phyloP scores from a whole-genome alignment of 31 red algal species.

The Bonnemaisonia californica region DNA sequence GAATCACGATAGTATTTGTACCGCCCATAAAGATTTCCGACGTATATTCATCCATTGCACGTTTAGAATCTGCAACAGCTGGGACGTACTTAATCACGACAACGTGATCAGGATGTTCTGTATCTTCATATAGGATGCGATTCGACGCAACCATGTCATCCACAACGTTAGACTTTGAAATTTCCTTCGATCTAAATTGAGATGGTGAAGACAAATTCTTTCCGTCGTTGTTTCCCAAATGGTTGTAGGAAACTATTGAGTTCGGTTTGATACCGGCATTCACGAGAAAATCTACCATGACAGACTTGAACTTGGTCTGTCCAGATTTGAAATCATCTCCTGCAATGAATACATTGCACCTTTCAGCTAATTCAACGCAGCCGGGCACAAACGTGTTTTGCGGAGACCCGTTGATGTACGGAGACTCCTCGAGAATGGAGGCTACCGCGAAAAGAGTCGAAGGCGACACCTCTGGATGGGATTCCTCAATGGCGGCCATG shows the following conservation, averaged over 20 bases:
- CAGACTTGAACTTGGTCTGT: conserved; percentile 95
- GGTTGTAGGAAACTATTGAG: conserved; percentile 94
- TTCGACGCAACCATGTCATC: conserved; percentile 98
- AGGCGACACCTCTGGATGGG: conserved; percentile 83
- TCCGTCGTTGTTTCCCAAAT: conserved; percentile 97
- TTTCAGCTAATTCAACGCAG: conserved; percentile 79
- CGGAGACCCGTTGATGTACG: conserved; percentile 93
- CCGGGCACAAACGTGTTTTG: conserved; percentile 98
- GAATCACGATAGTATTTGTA: conserved; percentile 86
- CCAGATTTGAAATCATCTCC: conserved; percentile 98
- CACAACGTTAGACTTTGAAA: conserved; percentile 92
- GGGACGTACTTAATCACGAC: conserved; percentile 99
- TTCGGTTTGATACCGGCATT: conserved; percentile 90
- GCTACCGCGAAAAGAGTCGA: conserved; percentile 93
- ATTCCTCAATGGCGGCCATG: conserved; percentile 66
- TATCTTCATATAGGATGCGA: conserved; percentile 79
- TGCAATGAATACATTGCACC: conserved; percentile 79
- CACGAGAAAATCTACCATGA: conserved; percentile 93
- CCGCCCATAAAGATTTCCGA: conserved; percentile 99
- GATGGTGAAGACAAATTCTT: conserved; percentile 93
- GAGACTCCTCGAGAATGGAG: conserved; percentile 86
- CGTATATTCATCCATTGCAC: conserved; percentile 96
- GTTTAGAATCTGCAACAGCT: conserved; percentile 88
- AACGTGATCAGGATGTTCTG: conserved; percentile 92
- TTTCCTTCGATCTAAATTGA: conserved; percentile 95